Conservation (phyloP, 257 asterid genomes). For the Solanum pimpinellifolium region DNA sequence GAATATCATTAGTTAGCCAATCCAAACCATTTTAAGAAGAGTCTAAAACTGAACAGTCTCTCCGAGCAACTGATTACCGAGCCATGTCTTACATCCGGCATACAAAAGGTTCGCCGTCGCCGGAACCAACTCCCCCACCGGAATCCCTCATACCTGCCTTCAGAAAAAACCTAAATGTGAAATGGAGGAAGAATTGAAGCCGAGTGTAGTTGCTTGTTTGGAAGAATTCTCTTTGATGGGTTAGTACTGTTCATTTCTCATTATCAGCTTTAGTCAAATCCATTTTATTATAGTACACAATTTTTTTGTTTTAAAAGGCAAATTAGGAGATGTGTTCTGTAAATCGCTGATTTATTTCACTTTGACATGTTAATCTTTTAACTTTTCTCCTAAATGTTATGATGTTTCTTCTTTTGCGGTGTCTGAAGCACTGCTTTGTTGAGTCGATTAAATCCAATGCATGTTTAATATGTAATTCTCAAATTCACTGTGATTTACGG, state of each 20-base stretch:
- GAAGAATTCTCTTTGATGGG: constrained; percentile 32
- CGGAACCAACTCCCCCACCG: too few species aligned
- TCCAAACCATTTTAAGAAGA: too few species aligned
- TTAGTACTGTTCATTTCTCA: constrained; percentile 11
- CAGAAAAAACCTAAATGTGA: not conserved
- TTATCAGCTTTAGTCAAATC: not conserved
- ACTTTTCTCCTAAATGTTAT: not conserved
- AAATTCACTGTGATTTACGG: constrained; percentile 11
- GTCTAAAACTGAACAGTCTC: too few species aligned
- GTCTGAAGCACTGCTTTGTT: not conserved
- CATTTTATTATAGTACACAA: not conserved
- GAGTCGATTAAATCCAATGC: not conserved
- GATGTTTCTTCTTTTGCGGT: not conserved
- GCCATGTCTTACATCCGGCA: too few species aligned
- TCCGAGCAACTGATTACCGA: too few species aligned
- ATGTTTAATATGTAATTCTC: not conserved
- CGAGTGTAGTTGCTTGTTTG: constrained; percentile 24
- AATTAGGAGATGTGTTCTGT: not conserved
- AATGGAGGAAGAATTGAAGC: constrained; percentile 19
- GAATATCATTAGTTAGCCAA: too few species aligned
- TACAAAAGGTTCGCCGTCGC: too few species aligned
- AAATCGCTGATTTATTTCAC: not conserved
- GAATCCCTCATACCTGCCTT: too few species aligned
- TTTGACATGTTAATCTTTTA: not conserved
- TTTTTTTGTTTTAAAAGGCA: not conserved